These are phyloP conservation scores for Penicillium verhagenii DNA, from an alignment of 495 filamentous ascomycete genomes.

Conservation along the genomic window DNA sequence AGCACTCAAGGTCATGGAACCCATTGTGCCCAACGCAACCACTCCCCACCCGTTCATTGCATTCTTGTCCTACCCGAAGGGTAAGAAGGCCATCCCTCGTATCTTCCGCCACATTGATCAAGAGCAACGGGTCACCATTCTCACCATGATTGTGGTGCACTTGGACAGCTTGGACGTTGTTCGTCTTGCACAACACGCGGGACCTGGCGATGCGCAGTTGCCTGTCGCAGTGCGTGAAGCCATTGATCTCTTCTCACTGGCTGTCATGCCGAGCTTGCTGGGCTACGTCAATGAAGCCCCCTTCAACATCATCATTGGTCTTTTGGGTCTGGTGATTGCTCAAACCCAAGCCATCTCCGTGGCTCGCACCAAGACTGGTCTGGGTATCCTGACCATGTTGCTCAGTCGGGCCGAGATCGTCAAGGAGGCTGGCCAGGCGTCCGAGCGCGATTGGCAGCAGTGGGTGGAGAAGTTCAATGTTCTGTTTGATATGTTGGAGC, in stretches of 20 bases:
- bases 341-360: constrained; percentile 77
- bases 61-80: constrained; percentile 90
- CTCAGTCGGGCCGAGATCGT: constrained; percentile 90
- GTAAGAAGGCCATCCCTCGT: constrained; percentile 91
- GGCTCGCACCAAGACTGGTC: constrained; percentile 78
- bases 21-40: constrained; percentile 70
- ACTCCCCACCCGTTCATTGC: constrained; percentile 92
- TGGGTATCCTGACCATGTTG: constrained; percentile 91
- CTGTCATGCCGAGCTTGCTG: constrained; percentile 87
- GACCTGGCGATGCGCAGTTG: constrained; percentile 62
- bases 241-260: constrained; percentile 81
- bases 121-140: constrained; percentile 87
- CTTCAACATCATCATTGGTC: constrained; percentile 82
- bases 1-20: constrained; percentile 84
- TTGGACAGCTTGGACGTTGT: constrained; percentile 91
- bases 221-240: constrained; percentile 77
- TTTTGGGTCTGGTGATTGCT: constrained; percentile 79
- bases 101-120: constrained; percentile 91
- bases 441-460: constrained; percentile 72
- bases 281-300: constrained; percentile 87
- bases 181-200: constrained; percentile 65
- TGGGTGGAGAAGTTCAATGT: constrained; percentile 82
- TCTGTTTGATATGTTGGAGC: constrained; percentile 85
- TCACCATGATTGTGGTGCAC: constrained; percentile 95
- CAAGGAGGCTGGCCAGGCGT: constrained; percentile 69